Conservation (phyloP, 495 filamentous ascomycete genomes). For the Hypoxylon subgilvum region DNA sequence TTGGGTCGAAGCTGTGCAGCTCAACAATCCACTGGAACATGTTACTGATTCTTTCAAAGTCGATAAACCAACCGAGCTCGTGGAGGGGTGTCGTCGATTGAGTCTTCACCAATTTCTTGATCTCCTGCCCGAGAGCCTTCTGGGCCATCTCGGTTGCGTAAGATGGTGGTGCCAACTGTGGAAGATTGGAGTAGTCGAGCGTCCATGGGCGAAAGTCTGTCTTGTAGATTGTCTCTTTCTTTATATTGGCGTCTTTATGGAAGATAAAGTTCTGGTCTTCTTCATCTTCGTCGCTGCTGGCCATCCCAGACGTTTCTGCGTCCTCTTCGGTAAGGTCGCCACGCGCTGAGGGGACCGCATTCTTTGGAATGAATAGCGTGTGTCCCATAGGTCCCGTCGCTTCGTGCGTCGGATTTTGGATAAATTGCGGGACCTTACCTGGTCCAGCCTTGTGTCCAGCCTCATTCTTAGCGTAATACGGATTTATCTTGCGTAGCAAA, state of each 20-base stretch:
- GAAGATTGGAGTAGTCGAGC: slow-evolving; percentile 62
- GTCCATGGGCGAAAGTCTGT: slow-evolving; percentile 73
- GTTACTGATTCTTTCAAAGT: slow-evolving; percentile 62
- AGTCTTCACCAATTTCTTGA: slow-evolving; percentile 64
- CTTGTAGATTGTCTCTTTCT: no score
- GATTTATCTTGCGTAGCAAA: no score
- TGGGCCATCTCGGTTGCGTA: slow-evolving; percentile 73
- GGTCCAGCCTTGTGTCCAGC: no score
- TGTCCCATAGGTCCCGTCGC: not conserved
- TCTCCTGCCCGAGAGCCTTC: slow-evolving; percentile 65
- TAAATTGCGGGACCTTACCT: slow-evolving; percentile 3
- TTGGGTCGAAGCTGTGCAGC: slow-evolving; percentile 77
- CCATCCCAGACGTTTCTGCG: slow-evolving; percentile 37
- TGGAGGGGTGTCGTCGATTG: slow-evolving; percentile 68
- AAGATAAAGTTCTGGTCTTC: slow-evolving; percentile 60
- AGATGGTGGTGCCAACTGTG: slow-evolving; percentile 65
- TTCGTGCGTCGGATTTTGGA: slow-evolving; percentile 23
- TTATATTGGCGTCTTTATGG: slow-evolving; percentile 41
- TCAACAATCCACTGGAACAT: slow-evolving; percentile 95
- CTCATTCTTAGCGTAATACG: no score
- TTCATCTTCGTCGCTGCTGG: slow-evolving; percentile 58
- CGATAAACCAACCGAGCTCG: slow-evolving; percentile 86
- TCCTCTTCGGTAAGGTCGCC: slow-evolving; percentile 1
- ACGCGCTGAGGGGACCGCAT: slow-evolving; percentile 23
- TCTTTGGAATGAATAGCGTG: slow-evolving; percentile 24